These are phyloP conservation scores for Colletotrichum aenigma DNA, from an alignment of 2,329 filamentous ascomycete genomes.

Conservation along the genomic window DNA sequence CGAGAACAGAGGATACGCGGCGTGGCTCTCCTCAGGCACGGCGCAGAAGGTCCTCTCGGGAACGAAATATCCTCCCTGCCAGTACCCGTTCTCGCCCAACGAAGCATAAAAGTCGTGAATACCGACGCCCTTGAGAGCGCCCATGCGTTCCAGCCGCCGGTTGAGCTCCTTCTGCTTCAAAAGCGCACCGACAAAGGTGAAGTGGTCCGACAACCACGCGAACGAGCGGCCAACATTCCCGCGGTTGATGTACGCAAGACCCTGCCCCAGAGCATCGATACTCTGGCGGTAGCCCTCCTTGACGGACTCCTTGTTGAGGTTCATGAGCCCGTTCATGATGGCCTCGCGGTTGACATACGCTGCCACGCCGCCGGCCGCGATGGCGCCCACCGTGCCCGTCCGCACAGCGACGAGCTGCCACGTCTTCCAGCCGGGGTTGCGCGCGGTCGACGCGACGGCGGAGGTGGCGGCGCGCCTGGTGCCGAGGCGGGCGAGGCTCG, in stretches of 20 bases:
- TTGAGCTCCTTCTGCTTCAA: conserved; percentile 75
- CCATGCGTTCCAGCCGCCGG: conserved; percentile 67
- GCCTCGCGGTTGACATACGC: conserved; percentile 79
- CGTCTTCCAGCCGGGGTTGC: conserved; percentile 50
- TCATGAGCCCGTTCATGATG: conserved; percentile 57
- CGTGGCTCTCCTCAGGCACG: conserved; percentile 58
- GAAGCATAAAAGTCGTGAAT: conserved; percentile 79
- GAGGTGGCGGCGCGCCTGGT: conserved; percentile 30
- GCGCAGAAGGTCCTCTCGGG: conserved; percentile 82
- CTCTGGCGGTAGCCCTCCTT: conserved; percentile 53
- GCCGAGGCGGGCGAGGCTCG: conserved; percentile 44
- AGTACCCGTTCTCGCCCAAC: conserved; percentile 73
- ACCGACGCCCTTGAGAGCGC: conserved; percentile 65
- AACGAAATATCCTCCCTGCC: conserved; percentile 63
- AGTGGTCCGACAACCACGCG: conserved; percentile 79
- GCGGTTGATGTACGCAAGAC: conserved; percentile 60
- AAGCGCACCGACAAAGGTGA: conserved; percentile 84
- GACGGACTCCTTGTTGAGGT: conserved; percentile 51
- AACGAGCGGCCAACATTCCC: conserved; percentile 71
- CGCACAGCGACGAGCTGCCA: conserved; percentile 75
- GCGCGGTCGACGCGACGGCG: conserved; percentile 21
- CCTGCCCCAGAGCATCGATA: conserved; percentile 55
- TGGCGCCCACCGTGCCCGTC: conserved; percentile 81
- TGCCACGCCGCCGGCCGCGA: conserved; percentile 79
- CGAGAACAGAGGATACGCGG: conserved; percentile 47